Percentiles rank a stretch among this genome's conserved stretches.
phyloP scores from a whole-genome alignment of 805 yeast genomes.

The Tetrapisispora fleetii region DNA sequence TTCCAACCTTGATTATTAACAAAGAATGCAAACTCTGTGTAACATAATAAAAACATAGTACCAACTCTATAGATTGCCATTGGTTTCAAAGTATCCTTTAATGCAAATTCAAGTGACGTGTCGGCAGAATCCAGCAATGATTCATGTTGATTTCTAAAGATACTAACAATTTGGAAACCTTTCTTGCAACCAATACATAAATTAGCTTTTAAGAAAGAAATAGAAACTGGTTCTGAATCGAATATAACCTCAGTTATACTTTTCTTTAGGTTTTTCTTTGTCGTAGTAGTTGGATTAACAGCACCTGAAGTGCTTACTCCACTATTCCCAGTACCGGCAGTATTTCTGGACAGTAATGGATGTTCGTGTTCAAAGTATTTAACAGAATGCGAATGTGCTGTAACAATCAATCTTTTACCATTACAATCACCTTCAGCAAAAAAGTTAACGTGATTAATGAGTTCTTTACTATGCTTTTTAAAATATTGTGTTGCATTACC shows the following conservation, averaged over 20 bases:
- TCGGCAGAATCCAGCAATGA: conserved; percentile 95
- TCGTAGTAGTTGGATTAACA: conserved; percentile 28
- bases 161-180: conserved; percentile 90
- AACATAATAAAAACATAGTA: conserved; percentile 77
- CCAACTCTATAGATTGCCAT: conserved; percentile 86
- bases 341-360: conserved; percentile 37
- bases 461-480: conserved; percentile 58
- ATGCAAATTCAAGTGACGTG: conserved; percentile 87
- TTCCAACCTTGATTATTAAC: conserved; percentile 96
- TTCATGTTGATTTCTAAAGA: conserved; percentile 77
- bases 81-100: conserved; percentile 65
- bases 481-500: conserved; percentile 34
- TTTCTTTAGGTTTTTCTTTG: conserved; percentile 60
- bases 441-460: conserved; percentile 79
- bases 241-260: conserved; percentile 70
- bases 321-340: background rate
- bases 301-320: background rate
- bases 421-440: conserved; percentile 90
- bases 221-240: conserved; percentile 82
- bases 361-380: conserved; percentile 73
- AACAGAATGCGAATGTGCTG: conserved; percentile 73
- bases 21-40: conserved; percentile 88
- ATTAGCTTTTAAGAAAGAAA: conserved; percentile 79
- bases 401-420: conserved; percentile 80
- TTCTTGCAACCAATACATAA: conserved; percentile 92